Percentiles rank a stretch among this genome's conserved stretches.
phyloP scores from a whole-genome alignment of 225 moss, liverwort and hornwort genomes.

The Thuidium tamariscinum region DNA sequence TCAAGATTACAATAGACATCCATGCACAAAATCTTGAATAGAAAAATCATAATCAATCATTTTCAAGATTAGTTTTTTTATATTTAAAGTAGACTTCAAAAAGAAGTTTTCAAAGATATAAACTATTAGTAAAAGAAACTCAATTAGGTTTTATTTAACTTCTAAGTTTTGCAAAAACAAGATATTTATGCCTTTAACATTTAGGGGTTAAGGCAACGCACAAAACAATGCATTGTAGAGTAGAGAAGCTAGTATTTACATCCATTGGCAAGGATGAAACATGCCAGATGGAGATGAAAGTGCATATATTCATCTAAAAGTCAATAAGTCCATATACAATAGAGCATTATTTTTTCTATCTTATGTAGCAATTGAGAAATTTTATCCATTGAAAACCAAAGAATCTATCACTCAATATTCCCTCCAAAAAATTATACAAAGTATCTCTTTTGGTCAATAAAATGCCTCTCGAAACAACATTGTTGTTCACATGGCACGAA shows the following conservation, averaged over 20 bases:
- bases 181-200: no score
- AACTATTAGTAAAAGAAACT: no score
- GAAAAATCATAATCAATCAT: no score
- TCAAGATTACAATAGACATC: no score
- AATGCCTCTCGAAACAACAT: accelerated
- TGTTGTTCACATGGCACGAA: background rate
- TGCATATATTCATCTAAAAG: background rate
- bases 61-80: no score
- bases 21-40: no score
- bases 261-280: background rate
- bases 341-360: background rate
- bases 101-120: no score
- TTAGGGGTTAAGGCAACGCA: background rate
- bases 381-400: background rate
- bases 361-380: background rate
- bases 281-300: background rate
- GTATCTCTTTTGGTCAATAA: accelerated
- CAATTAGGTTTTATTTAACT: no score
- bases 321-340: background rate
- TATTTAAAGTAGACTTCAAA: no score
- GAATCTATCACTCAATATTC: background rate
- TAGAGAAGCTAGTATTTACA: background rate
- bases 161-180: no score
- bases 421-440: background rate
- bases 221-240: background rate